Evolutionary conservation across 1,139 yeast species (phyloP).

Genomic region (Kluyveromyces marxianus): DNA sequence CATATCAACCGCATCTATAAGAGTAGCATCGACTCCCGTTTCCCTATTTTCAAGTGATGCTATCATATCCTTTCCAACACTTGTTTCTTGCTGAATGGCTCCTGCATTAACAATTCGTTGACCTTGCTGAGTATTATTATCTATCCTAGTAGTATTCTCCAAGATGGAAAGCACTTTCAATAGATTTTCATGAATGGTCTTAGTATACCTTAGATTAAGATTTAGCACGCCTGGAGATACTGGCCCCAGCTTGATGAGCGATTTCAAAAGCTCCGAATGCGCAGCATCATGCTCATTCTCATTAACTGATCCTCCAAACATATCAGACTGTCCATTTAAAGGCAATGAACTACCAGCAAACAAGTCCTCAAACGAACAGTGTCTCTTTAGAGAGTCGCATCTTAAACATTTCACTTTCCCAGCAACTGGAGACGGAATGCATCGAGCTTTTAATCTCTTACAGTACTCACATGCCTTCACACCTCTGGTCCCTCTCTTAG

Average conservation of each 20-base stretch:
- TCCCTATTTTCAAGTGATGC: not conserved
- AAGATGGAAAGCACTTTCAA: conserved; percentile 7
- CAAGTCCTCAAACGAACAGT: conserved; percentile 24
- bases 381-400: conserved; percentile 25
- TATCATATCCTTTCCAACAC: not conserved
- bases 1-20: not conserved
- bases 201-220: conserved; percentile 12
- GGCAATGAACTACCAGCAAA: conserved; percentile 4
- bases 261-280: conserved; percentile 6
- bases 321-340: conserved; percentile 1
- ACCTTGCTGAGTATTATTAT: not conserved
- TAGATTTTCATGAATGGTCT: conserved; percentile 13
- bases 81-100: not conserved
- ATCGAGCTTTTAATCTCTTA: conserved; percentile 28
- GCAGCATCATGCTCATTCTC: conserved; percentile 1
- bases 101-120: not conserved
- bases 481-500: conserved; percentile 15
- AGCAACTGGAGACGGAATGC: conserved; percentile 23
- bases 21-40: not conserved
- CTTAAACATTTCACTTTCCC: conserved; percentile 22
- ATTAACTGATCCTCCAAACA: conserved; percentile 4
- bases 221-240: conserved; percentile 8
- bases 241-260: conserved; percentile 13
- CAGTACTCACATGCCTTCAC: conserved; percentile 27
- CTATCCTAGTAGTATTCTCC: not conserved